These are phyloP conservation scores for Helicostylum pulchrum DNA, from an alignment of 192 early-diverging fungal genomes.

Conservation along the genomic window DNA sequence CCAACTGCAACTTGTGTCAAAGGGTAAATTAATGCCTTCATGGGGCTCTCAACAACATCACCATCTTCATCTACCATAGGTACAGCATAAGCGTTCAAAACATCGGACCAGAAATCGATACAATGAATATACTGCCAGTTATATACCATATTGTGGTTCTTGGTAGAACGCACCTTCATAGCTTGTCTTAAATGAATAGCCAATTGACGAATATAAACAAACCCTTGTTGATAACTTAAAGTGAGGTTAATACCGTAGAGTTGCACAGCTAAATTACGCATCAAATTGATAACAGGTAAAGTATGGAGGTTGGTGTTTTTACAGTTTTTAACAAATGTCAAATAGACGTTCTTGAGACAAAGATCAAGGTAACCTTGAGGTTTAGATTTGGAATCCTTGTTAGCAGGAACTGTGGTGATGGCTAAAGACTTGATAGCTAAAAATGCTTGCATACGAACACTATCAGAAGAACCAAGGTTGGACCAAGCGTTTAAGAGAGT, in stretches of 20 bases:
- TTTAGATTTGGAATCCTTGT: constrained; percentile 16
- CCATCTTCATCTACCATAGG: constrained; percentile 27
- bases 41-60: constrained; percentile 49
- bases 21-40: constrained; percentile 84
- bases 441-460: constrained; percentile 78
- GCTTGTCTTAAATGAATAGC: constrained; percentile 90
- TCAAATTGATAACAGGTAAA: constrained; percentile 81
- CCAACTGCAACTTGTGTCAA: constrained; percentile 78
- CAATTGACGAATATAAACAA: constrained; percentile 89
- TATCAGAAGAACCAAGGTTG: constrained; percentile 56
- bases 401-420: constrained; percentile 27
- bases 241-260: constrained; percentile 75
- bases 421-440: constrained; percentile 78
- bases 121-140: constrained; percentile 98
- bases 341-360: constrained; percentile 76
- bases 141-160: constrained; percentile 87
- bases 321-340: constrained; percentile 75
- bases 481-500: constrained; percentile 52
- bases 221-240: constrained; percentile 89
- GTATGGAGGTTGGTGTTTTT: constrained; percentile 78
- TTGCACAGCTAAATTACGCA: constrained; percentile 91
- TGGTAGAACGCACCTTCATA: constrained; percentile 51
- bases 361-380: constrained; percentile 56
- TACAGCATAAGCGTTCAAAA: constrained; percentile 72
- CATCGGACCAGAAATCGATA: constrained; percentile 86